These are phyloP conservation scores for Ustilago trichophora DNA, from an alignment of 1,284 basidiomycete genomes.

Conservation along the genomic window DNA sequence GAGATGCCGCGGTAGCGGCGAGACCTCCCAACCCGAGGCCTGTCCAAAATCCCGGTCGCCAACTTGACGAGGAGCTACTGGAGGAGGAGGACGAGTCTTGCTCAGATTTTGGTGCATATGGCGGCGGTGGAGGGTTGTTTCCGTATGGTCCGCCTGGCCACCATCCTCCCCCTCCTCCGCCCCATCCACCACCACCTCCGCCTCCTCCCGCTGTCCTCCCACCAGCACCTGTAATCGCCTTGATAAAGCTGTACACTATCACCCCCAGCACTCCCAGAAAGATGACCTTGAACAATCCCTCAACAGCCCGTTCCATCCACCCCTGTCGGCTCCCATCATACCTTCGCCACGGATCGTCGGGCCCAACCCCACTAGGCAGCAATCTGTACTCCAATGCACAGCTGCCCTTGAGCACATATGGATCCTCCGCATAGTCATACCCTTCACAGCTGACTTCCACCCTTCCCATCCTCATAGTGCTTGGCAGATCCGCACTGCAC, in stretches of 20 bases:
- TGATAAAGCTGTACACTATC: slow-evolving; percentile 33
- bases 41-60: slow-evolving; percentile 58
- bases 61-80: slow-evolving; percentile 2
- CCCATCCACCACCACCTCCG: slow-evolving; percentile 66
- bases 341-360: slow-evolving; percentile 16
- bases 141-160: slow-evolving; percentile 23
- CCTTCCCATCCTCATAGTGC: slow-evolving; percentile 79
- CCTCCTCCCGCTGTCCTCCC: slow-evolving; percentile 46
- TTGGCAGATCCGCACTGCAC: slow-evolving; percentile 89
- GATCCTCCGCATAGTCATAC: slow-evolving; percentile 80
- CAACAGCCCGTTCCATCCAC: slow-evolving; percentile 47
- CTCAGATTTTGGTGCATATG: slow-evolving; percentile 72
- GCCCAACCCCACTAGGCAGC: slow-evolving; percentile 22
- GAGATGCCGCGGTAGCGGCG: slow-evolving; percentile 26
- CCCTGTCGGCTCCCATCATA: slow-evolving; percentile 16
- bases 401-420: slow-evolving; percentile 76
- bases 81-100: slow-evolving; percentile 5
- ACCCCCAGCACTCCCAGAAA: slow-evolving; percentile 69
- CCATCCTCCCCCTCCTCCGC: slow-evolving; percentile 48
- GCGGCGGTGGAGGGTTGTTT: slow-evolving; percentile 74
- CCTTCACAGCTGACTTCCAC: slow-evolving; percentile 89
- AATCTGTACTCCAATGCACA: slow-evolving; percentile 47
- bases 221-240: slow-evolving; percentile 10
- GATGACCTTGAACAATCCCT: slow-evolving; percentile 71
- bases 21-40: slow-evolving; percentile 46